Conservation (phyloP, 73 alveolate genomes). For the Paramecium octaurelia region DNA sequence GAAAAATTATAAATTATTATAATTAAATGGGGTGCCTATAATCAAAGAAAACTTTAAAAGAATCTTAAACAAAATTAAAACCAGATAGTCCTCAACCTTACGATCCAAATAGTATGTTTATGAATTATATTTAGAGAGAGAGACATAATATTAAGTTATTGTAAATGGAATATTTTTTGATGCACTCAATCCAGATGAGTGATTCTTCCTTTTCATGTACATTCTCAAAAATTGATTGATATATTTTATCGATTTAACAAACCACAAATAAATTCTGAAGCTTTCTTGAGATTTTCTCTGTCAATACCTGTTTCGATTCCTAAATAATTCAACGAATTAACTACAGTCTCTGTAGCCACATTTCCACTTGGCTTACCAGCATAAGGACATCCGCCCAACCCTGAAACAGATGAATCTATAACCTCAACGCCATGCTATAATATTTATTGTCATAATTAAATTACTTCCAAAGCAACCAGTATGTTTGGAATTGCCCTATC, state of each 20-base stretch:
- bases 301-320: slow-evolving; percentile 91
- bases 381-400: slow-evolving; percentile 98
- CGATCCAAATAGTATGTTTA: neutral
- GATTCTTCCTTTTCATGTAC: neutral
- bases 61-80: neutral
- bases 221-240: slow-evolving; percentile 4
- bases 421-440: slow-evolving; percentile 77
- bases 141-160: neutral
- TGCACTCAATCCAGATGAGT: slow-evolving; percentile 23
- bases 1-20: neutral
- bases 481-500: slow-evolving; percentile 84
- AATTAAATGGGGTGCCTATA: neutral
- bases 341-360: slow-evolving; percentile 93
- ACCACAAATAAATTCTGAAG: neutral
- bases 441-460: neutral
- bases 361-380: slow-evolving; percentile 96
- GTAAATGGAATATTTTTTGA: slow-evolving; percentile 28
- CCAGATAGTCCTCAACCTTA: neutral
- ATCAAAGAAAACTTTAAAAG: neutral
- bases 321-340: slow-evolving; percentile 73
- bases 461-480: slow-evolving; percentile 77
- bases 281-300: slow-evolving; percentile 46
- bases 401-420: slow-evolving; percentile 91
- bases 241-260: slow-evolving; percentile 2
- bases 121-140: neutral